These are phyloP conservation scores for Fusarium neocosmosporiellum DNA, from an alignment of 2,329 filamentous ascomycete genomes.

Conservation along the genomic window DNA sequence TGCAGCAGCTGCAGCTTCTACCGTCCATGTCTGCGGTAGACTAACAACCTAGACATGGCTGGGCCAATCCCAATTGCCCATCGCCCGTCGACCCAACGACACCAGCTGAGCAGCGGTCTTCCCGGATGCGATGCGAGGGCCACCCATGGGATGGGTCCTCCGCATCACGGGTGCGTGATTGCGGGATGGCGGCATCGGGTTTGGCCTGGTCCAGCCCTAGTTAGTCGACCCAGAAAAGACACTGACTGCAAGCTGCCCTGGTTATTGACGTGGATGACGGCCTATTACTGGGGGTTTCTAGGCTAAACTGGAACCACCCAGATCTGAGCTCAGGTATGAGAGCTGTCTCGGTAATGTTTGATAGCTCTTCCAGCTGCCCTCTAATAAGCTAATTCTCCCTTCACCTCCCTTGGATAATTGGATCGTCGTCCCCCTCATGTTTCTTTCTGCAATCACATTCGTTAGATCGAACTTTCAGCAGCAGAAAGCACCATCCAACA, in stretches of 20 bases:
- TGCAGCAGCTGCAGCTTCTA: conserved; percentile 8
- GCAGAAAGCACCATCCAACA: conserved; percentile 1
- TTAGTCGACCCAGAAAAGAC: conserved; percentile 7
- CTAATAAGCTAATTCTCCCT: not conserved
- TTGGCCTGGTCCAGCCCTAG: conserved; percentile 12
- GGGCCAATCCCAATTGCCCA: not conserved
- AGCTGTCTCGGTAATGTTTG: not conserved
- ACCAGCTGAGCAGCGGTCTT: conserved; percentile 35
- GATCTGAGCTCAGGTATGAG: not conserved
- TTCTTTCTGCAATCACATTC: not conserved
- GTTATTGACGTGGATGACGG: conserved; percentile 2
- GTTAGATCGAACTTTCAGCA: conserved; percentile 13
- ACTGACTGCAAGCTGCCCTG: not conserved
- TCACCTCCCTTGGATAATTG: conserved; percentile 6
- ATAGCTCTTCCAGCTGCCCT: not conserved
- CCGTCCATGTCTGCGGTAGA: conserved; percentile 10
- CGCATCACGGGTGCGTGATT: conserved; percentile 32
- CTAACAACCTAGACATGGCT: conserved; percentile 8
- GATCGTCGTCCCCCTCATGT: not conserved
- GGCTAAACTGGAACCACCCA: not conserved
- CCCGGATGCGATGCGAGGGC: conserved; percentile 19
- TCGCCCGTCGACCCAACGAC: conserved; percentile 4
- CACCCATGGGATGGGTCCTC: conserved; percentile 27
- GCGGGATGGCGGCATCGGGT: conserved; percentile 31
- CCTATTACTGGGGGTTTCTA: not conserved